Percentiles rank a stretch among this genome's conserved stretches.
Conservation (phyloP, 164 flowering plant genomes). For the Akebia trifoliata region DNA sequence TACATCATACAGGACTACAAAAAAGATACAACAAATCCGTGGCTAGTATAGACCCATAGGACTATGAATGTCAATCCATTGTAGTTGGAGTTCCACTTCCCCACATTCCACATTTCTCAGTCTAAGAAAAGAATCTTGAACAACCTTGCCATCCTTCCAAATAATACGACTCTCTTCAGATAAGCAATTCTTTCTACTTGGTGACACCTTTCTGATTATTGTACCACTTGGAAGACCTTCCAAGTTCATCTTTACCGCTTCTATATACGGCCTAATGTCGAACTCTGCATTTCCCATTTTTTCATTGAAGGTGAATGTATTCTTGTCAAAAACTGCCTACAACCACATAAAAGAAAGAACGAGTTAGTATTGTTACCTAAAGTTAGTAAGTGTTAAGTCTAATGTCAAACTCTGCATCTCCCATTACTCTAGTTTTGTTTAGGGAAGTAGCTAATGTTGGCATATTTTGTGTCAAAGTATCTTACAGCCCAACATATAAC, state of each 20-base stretch:
- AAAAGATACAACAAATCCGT: background rate
- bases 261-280: conserved; percentile 41
- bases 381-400: too few species aligned
- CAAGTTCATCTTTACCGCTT: conserved; percentile 41
- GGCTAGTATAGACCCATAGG: conserved; percentile 10
- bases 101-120: conserved; percentile 73
- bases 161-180: conserved; percentile 56
- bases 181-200: conserved; percentile 55
- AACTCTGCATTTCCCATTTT: conserved; percentile 80
- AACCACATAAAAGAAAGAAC: conserved; percentile 9
- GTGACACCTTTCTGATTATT: conserved; percentile 34
- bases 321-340: conserved; percentile 68
- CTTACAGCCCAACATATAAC: too few species aligned
- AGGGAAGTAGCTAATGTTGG: too few species aligned
- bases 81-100: conserved; percentile 62
- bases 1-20: background rate
- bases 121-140: conserved; percentile 51
- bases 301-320: conserved; percentile 61
- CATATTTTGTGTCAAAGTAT: too few species aligned
- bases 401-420: too few species aligned
- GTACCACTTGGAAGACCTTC: conserved; percentile 47
- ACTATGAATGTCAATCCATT: conserved; percentile 59
- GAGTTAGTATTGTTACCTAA: too few species aligned
- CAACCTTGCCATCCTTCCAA: conserved; percentile 44
- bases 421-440: too few species aligned